A percentile compares a stretch with the other conserved stretches of the same genome.
These are phyloP conservation scores for Teratosphaeria zuluensis DNA, from an alignment of 2,329 filamentous ascomycete genomes.

Conservation along the genomic window DNA sequence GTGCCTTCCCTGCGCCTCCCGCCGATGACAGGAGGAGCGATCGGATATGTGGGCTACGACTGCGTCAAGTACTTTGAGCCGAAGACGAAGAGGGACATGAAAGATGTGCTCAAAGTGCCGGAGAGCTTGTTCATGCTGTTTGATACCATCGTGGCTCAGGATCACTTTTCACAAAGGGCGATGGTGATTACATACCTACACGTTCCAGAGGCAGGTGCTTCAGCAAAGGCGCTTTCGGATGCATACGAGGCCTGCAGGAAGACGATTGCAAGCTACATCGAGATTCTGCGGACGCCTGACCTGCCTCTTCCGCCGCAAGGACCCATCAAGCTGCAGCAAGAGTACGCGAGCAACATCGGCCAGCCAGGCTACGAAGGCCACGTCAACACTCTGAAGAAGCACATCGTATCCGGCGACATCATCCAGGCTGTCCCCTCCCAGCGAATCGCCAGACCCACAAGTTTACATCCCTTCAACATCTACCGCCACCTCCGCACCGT, in stretches of 20 bases:
- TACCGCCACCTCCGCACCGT: constrained; percentile 94
- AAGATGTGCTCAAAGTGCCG: constrained; percentile 79
- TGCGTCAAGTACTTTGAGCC: constrained; percentile 97
- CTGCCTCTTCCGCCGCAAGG: constrained; percentile 58
- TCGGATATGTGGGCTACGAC: constrained; percentile 96
- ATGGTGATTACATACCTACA: constrained; percentile 88
- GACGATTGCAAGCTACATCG: constrained; percentile 57
- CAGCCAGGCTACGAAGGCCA: constrained; percentile 82
- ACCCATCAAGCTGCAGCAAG: constrained; percentile 60
- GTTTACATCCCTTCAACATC: constrained; percentile 93
- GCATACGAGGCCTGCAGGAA: constrained; percentile 61
- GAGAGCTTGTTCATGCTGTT: constrained; percentile 97
- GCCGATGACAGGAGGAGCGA: constrained; percentile 79
- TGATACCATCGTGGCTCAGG: constrained; percentile 87
- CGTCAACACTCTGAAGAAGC: constrained; percentile 74
- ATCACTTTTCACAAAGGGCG: constrained; percentile 86
- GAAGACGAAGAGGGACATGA: constrained; percentile 73
- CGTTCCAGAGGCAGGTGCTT: constrained; percentile 40
- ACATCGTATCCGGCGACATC: constrained; percentile 86
- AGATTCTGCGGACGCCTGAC: constrained; percentile 62
- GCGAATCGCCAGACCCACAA: constrained; percentile 79
- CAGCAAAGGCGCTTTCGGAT: constrained; percentile 45
- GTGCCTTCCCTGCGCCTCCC: constrained; percentile 77
- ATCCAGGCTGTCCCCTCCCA: constrained; percentile 97
- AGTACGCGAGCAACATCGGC: constrained; percentile 89